These are phyloP conservation scores for Wallacemonas sp. DNA, from an alignment of 208 protist genomes.

Conservation along the genomic window DNA sequence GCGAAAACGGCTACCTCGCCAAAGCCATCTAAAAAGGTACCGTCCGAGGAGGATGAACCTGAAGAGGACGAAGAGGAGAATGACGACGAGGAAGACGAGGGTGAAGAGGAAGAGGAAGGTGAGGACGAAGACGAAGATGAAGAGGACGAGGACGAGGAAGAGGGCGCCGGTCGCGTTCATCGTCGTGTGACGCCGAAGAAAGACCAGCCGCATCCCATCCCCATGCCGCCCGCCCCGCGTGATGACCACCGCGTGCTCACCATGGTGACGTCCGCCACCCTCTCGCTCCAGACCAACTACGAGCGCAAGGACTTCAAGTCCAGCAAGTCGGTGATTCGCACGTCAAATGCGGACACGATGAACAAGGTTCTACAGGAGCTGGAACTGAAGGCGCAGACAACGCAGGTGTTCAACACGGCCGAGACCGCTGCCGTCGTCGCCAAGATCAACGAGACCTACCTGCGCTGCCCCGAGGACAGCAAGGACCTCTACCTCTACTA, in stretches of 20 bases:
- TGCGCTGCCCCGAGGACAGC: conserved; percentile 93
- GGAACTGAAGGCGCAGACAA: conserved; percentile 69
- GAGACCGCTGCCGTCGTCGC: conserved; percentile 64
- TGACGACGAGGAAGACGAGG: not conserved
- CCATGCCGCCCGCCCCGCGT: conserved; percentile 75
- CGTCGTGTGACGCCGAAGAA: conserved; percentile 27
- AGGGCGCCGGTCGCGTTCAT: conserved; percentile 9
- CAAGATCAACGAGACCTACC: conserved; percentile 90
- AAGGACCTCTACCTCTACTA: conserved; percentile 96
- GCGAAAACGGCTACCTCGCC: too few relatives aligned
- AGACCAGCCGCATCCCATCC: conserved; percentile 65
- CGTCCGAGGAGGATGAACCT: conserved; percentile 13
- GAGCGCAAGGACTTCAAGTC: conserved; percentile 71
- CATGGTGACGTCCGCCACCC: conserved; percentile 89
- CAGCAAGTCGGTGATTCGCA: conserved; percentile 80
- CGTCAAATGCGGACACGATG: conserved; percentile 79
- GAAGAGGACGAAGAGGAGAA: conserved; percentile 20
- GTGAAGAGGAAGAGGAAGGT: conserved; percentile 18
- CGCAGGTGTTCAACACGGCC: conserved; percentile 86
- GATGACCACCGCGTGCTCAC: conserved; percentile 69
- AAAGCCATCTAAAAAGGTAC: conserved; percentile 5
- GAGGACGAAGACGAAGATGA: conserved; percentile 28
- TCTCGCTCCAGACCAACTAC: conserved; percentile 91
- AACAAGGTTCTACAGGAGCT: conserved; percentile 64
- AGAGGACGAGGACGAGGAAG: conserved; percentile 18